Conservation (phyloP, 2,329 filamentous ascomycete species). For the Rhynchosporium agropyri region DNA sequence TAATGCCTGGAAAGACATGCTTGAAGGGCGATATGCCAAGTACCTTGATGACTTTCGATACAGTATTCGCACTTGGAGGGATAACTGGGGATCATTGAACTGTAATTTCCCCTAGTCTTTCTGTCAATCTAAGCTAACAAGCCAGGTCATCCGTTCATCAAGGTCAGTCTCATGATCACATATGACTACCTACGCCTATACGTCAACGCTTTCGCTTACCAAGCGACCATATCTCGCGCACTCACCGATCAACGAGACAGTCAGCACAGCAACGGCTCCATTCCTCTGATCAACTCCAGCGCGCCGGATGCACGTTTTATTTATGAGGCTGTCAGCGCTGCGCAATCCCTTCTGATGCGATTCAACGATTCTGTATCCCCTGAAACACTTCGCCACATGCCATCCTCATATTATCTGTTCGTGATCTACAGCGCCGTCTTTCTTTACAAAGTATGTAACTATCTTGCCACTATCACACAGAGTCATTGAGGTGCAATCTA, state of each 20-base stretch:
- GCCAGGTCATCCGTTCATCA: slow-evolving; percentile 63
- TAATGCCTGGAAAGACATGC: slow-evolving; percentile 69
- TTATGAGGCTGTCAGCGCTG: slow-evolving; percentile 66
- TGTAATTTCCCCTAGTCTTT: slow-evolving; percentile 49
- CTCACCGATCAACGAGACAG: slow-evolving; percentile 37
- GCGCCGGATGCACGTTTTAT: slow-evolving; percentile 67
- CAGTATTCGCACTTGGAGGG: slow-evolving; percentile 71
- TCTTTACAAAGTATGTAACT: slow-evolving; percentile 59
- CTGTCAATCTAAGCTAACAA: slow-evolving; percentile 10
- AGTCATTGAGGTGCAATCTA: not conserved
- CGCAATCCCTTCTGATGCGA: slow-evolving; percentile 61
- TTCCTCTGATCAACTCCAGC: slow-evolving; percentile 48
- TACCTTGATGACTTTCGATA: slow-evolving; percentile 75
- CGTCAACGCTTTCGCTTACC: slow-evolving; percentile 75
- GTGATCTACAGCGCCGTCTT: slow-evolving; percentile 67
- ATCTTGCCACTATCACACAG: not conserved
- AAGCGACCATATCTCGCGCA: slow-evolving; percentile 64
- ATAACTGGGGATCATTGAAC: slow-evolving; percentile 66
- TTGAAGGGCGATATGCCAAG: slow-evolving; percentile 72
- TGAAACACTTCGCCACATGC: slow-evolving; percentile 64
- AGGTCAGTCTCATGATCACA: slow-evolving; percentile 67
- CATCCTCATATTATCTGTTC: slow-evolving; percentile 63
- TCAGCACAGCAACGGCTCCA: slow-evolving; percentile 45
- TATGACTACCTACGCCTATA: slow-evolving; percentile 75
- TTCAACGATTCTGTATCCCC: slow-evolving; percentile 63